phyloP scores from a whole-genome alignment of 768 basidiomycete species.

The Mycena polygramma region DNA sequence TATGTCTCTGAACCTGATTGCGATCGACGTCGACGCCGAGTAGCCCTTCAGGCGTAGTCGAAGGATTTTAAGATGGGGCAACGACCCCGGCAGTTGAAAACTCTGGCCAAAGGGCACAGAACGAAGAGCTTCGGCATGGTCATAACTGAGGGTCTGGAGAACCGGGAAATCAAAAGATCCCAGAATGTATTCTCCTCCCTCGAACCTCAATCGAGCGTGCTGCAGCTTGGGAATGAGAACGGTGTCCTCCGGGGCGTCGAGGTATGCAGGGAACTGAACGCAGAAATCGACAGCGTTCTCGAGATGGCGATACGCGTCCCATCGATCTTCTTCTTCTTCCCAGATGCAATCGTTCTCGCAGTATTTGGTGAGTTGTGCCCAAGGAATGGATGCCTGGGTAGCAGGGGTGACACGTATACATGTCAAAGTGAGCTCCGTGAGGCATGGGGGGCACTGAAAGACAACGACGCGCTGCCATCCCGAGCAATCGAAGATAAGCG shows the following conservation, averaged over 20 bases:
- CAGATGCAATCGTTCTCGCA: not conserved
- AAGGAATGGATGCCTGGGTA: not conserved
- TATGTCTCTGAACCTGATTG: not conserved
- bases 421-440: not conserved
- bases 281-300: not conserved
- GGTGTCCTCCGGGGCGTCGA: not conserved
- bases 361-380: constrained; percentile 12
- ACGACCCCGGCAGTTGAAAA: no score
- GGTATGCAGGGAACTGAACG: not conserved
- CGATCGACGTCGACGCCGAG: not conserved
- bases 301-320: constrained; percentile 11
- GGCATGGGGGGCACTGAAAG: not conserved
- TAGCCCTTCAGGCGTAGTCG: not conserved
- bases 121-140: not conserved
- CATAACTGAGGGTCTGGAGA: not conserved
- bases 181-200: not conserved
- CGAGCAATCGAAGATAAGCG: not conserved
- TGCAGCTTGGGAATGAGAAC: constrained; percentile 3
- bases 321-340: not conserved
- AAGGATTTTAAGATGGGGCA: no score
- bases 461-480: no score
- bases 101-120: not conserved
- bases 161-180: not conserved
- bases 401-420: not conserved
- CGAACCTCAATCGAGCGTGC: not conserved